Base-by-base conservation (phyloP, 441 rosid species). In the Bruguiera hainesii region DNA sequence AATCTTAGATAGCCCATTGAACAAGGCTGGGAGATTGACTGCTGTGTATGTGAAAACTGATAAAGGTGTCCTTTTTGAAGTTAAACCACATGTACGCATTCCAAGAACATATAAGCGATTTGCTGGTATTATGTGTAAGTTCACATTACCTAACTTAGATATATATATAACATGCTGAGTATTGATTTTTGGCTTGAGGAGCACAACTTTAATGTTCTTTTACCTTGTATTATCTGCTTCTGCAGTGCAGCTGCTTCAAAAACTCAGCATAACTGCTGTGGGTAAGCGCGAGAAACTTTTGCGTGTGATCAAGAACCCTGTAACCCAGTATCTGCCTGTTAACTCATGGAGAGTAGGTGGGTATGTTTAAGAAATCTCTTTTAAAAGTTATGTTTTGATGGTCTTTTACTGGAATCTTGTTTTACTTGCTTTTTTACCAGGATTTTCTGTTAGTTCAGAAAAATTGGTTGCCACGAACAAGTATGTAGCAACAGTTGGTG, bases 51-150 rank as follows among this genome's bases (percentile, higher is more conserved):
- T 92, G 70, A 85, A 71, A 79, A 92, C 98, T 15, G 90, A 88
- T 28, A 81, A 81, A 80, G 95, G 93, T 72, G 93, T 92, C 33
- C 93, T 89, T 67, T 80, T 92, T 73, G 90, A 89, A 81, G 88
- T 92, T 19, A 87, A 86, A 69, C 93, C 96, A 33, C 85, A 89
- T 65, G 95, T 87, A 31, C 95, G 96, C 51, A 78, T 92, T 29
- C 98, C 98, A 26, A 80, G 96, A 76, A 92, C 93, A 13, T 89
- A 73, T 69, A 89, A 88, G 77, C 90, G 98, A 0, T 89, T 89
- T 52, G 74, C 91, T 42, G 93, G 95, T 48, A 70, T 92, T 62
- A 89, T 92, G 83, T 80, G 96, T 92, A 75, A 75, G 79, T 71
- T 57, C 29, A n/a, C 42, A 33, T 56, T 16, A 30, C 50, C 51